These are phyloP conservation scores for Leccinum variabile DNA, from an alignment of 1,284 basidiomycete genomes.

Conservation along the genomic window DNA sequence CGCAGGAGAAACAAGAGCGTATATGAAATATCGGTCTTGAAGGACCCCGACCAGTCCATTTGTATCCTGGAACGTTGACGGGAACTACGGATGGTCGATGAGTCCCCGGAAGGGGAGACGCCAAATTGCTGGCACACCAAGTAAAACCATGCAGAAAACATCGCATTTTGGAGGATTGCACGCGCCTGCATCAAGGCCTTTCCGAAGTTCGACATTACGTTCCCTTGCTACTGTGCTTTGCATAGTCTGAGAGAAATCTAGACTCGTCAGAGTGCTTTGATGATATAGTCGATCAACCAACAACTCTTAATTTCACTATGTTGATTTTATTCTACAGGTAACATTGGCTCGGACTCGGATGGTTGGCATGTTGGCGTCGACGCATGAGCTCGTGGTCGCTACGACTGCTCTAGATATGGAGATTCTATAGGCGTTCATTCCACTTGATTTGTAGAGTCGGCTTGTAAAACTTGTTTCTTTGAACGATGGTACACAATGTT, in stretches of 20 bases:
- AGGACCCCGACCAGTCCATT: constrained; percentile 6
- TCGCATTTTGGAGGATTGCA: constrained; percentile 66
- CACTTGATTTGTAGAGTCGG: constrained; percentile 56
- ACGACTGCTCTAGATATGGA: constrained; percentile 55
- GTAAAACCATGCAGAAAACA: constrained; percentile 53
- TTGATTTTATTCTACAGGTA: too few relatives aligned
- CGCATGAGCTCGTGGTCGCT: constrained; percentile 48
- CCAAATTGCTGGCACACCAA: constrained; percentile 6
- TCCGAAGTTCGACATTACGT: constrained; percentile 54
- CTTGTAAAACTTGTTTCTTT: constrained; percentile 48
- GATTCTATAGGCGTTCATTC: constrained; percentile 40
- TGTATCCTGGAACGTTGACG: constrained; percentile 57
- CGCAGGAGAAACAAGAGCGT: constrained; percentile 47
- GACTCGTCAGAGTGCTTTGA: constrained; percentile 31
- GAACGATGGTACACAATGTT: constrained; percentile 15
- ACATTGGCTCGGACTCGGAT: constrained; percentile 21
- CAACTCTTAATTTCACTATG: too few relatives aligned
- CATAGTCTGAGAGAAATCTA: constrained; percentile 53
- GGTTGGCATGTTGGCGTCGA: constrained; percentile 43
- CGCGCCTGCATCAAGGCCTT: constrained; percentile 57
- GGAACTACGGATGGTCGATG: constrained; percentile 46
- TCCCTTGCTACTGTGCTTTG: constrained; percentile 58
- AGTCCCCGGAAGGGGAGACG: constrained; percentile 58
- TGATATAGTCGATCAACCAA: constrained; percentile 44
- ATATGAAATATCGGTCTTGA: constrained; percentile 53